These are phyloP conservation scores for Vitis hybrid DNA, from an alignment of 177 flowering plant species.

Conservation along the genomic window DNA sequence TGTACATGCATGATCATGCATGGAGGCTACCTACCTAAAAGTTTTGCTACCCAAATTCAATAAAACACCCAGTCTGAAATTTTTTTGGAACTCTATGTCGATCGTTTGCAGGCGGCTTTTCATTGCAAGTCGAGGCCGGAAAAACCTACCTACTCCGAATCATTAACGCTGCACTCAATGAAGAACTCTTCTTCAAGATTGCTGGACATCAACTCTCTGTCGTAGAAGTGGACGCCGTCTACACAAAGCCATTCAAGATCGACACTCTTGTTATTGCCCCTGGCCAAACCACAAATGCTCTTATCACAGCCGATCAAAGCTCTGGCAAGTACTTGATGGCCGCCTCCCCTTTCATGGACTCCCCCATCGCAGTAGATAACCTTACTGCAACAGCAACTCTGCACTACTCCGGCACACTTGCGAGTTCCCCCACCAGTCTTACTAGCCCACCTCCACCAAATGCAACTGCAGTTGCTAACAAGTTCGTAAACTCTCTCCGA, in stretches of 20 bases:
- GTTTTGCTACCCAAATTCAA: too few species aligned
- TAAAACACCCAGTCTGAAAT: background rate
- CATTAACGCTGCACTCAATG: slow-evolving; percentile 90
- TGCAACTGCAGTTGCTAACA: slow-evolving; percentile 60
- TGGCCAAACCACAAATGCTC: slow-evolving; percentile 78
- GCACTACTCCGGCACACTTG: slow-evolving; percentile 53
- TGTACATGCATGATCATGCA: too few species aligned
- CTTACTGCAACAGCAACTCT: slow-evolving; percentile 56
- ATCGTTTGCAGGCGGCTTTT: slow-evolving; percentile 44
- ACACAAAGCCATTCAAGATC: slow-evolving; percentile 65
- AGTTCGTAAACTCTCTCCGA: slow-evolving; percentile 43
- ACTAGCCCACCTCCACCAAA: slow-evolving; percentile 50
- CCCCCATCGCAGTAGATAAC: slow-evolving; percentile 69
- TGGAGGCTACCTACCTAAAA: too few species aligned
- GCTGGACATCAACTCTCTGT: slow-evolving; percentile 73
- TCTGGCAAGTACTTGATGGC: slow-evolving; percentile 61
- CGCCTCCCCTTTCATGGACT: slow-evolving; percentile 74
- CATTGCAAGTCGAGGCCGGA: slow-evolving; percentile 51
- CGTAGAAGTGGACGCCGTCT: slow-evolving; percentile 78
- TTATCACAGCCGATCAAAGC: slow-evolving; percentile 40
- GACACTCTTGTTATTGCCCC: slow-evolving; percentile 65
- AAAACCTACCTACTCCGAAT: slow-evolving; percentile 69
- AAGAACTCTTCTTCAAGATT: slow-evolving; percentile 81
- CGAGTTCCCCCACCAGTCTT: slow-evolving; percentile 33
- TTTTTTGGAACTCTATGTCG: background rate